Base-by-base conservation (phyloP, 108 stramenopile species). In the Discostella stelligeroides region DNA sequence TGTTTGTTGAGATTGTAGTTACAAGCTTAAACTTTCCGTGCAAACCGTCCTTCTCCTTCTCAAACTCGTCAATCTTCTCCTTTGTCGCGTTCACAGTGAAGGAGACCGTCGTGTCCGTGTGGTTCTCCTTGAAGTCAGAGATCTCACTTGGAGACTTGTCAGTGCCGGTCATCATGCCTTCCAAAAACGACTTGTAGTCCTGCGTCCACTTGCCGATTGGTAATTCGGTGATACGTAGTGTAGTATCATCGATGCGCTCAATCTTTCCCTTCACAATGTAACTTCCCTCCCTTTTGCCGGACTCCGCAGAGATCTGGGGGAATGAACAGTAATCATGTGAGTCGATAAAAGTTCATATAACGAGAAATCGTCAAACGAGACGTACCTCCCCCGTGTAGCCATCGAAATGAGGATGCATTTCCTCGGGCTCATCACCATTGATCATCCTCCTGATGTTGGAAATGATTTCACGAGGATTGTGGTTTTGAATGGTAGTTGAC, bases 181-280 rank as follows among this genome's bases (percentile, higher is more conserved):
- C 92, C 42, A 96, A 80, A 56, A 85, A 81, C 10, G 81, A 70
- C 82, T 99, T 99, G 93, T 98, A 99, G 76, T 97, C 88, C 66
- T 98, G 96, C 0, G 98, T 99, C 98, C 97, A 99, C 48, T 70
- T 90, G n/a, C 84, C 66, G n/a, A 99, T 81, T 0, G 99, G 98
- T 20, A 99, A 82, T 86, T 99, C 99, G 7, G 88, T 83, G 70
- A 99, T 97, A 49, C 75, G 27, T 13, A 99, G 80, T 8, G 93
- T 96, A 6, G 81, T 81, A 14, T 95, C 96, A 72, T 92, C 81
- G 11, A 65, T 82, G 27, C 94, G 80, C 62, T 95, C 91, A 38
- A 95, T 94, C 59, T 75, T 89, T 23, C 97, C 97, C 28, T 49
- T 63, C 30, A 85, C 70, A 18, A 45, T 53, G 75, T 82, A 96